A percentile compares a stretch with the other conserved stretches of the same genome.
These are phyloP conservation scores for Candida loeiensis DNA, from an alignment of 805 yeast genomes.

Conservation along the genomic window DNA sequence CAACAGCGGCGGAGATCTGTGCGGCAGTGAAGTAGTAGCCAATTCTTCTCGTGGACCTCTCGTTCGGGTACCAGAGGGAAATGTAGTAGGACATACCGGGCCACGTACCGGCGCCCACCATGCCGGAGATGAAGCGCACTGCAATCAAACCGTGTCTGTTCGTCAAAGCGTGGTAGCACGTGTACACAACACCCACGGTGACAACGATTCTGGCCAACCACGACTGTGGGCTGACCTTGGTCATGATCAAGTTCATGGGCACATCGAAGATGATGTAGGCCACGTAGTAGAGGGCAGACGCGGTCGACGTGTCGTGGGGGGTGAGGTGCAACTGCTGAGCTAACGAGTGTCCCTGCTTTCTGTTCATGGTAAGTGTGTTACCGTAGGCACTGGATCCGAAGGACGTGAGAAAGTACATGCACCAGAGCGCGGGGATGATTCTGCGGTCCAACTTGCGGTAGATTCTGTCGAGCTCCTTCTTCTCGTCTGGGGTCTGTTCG, in stretches of 20 bases:
- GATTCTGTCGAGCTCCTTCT: conserved; percentile 45
- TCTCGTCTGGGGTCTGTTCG: neutral
- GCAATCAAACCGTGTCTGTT: conserved; percentile 63
- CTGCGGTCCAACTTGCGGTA: conserved; percentile 64
- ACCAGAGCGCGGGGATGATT: conserved; percentile 82
- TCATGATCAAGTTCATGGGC: conserved; percentile 85
- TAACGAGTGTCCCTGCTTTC: conserved; percentile 57
- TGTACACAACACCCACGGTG: conserved; percentile 71
- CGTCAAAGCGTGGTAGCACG: conserved; percentile 65
- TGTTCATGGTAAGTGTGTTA: conserved; percentile 76
- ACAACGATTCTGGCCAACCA: conserved; percentile 80
- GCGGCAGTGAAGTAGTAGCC: conserved; percentile 93
- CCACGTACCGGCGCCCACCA: conserved; percentile 86
- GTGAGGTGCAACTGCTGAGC: conserved; percentile 47
- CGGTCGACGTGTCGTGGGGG: conserved; percentile 60
- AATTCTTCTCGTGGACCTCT: conserved; percentile 70
- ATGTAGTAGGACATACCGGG: conserved; percentile 85
- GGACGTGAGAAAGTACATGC: conserved; percentile 71
- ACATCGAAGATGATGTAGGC: conserved; percentile 82
- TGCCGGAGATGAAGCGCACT: conserved; percentile 65
- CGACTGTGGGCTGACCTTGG: conserved; percentile 76
- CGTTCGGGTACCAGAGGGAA: conserved; percentile 80
- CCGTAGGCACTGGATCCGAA: conserved; percentile 79
- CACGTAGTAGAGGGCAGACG: conserved; percentile 77
- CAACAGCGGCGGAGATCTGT: conserved; percentile 84